phyloP scores from a whole-genome alignment of 2,329 filamentous ascomycete genomes.

The Coniella vitis region DNA sequence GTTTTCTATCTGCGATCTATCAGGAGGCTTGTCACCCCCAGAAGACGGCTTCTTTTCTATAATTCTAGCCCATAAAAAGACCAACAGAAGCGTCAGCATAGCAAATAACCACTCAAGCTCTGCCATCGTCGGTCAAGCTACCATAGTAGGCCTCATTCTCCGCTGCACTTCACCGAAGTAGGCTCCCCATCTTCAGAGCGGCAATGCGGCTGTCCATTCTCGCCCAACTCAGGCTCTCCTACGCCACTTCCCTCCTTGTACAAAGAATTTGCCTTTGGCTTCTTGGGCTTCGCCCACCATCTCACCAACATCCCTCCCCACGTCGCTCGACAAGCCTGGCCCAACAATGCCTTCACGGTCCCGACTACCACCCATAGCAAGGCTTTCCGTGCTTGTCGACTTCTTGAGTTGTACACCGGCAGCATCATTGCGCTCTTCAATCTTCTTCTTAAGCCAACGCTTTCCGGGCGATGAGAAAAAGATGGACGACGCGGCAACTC shows the following conservation, averaged over 20 bases:
- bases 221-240: not conserved
- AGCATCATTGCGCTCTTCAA: slow-evolving; percentile 51
- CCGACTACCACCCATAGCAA: slow-evolving; percentile 26
- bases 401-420: slow-evolving; percentile 31
- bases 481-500: slow-evolving; percentile 55
- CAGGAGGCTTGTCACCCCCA: too few relatives aligned
- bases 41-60: too few relatives aligned
- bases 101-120: too few relatives aligned
- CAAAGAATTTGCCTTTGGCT: slow-evolving; percentile 66
- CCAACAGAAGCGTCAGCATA: too few relatives aligned
- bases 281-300: slow-evolving; percentile 70
- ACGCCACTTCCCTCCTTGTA: slow-evolving; percentile 32
- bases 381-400: slow-evolving; percentile 47
- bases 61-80: too few relatives aligned
- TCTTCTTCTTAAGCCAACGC: slow-evolving; percentile 43
- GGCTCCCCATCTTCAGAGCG: too few relatives aligned
- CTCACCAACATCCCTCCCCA: slow-evolving; percentile 67
- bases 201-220: too few relatives aligned
- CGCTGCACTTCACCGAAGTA: too few relatives aligned
- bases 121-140: too few relatives aligned
- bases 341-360: slow-evolving; percentile 63
- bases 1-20: not conserved
- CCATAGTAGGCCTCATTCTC: too few relatives aligned
- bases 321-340: slow-evolving; percentile 74
- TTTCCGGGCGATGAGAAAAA: slow-evolving; percentile 81